Evolutionary conservation across 2,329 filamentous ascomycete genomes (phyloP), one percentile per base, ranked within the genome.

Genomic region (Paecilomyces formosus): DNA sequence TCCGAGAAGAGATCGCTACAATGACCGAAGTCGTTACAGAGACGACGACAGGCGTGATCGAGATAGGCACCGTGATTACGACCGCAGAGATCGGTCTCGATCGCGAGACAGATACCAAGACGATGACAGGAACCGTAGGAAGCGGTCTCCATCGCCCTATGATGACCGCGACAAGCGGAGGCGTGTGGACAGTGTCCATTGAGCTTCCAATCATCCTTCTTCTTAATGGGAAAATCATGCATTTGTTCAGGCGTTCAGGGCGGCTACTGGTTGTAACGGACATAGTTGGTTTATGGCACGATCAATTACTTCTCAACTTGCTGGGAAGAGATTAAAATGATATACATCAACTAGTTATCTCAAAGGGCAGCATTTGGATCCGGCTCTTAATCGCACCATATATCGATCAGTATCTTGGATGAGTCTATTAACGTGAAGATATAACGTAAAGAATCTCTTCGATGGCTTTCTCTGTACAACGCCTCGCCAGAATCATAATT

Each of bases 21-120:
- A 81, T 55, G 68, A 82, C 58, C 69, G 76, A 51, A 74, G 78
- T 55, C 75, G 81, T 30, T 56, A 39, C 75, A 83, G 63, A 87
- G 86, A 71, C 76, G 84, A 57, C 85, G 83, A 63, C 81, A 78
- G 15, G 84, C 53, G 81, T 15, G 57, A 61, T 56, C 61, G 56
- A 53, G 66, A 65, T 55, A 64, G 68, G 53, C 82, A 85, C 49
- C 73, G 75, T 8, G 69, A 67, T 21, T 11, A 51, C 22, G 22
- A 26, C 15, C 49, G 49, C 2, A 53, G 81, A 83, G 49, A 52
- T 3, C 18, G 49, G 0, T 61, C 62, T 57, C 53, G 60, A 54
- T 63, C 57, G 1, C 56, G 61, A 57, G 62, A 65, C 24, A 55
- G 60, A 11, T 57, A 61, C 13, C 26, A 76, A 35, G 66, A 64